Evolutionary conservation across 1,284 basidiomycete species (phyloP).

Genomic region (Polyporus tsugae): DNA sequence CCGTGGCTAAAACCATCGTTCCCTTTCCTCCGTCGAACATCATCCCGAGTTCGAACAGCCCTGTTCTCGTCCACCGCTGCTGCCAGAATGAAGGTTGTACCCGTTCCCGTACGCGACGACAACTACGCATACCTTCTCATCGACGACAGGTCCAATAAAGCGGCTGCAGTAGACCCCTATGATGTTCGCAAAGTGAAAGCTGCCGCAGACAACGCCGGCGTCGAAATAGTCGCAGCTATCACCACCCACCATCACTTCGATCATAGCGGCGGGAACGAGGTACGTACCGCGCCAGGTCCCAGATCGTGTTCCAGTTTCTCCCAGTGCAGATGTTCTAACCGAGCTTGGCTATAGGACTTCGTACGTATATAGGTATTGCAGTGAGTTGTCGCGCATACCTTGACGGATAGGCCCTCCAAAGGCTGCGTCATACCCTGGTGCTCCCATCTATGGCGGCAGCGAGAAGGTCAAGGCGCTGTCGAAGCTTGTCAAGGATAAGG

Average conservation of each 20-base stretch:
- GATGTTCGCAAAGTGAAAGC: conserved; percentile 80
- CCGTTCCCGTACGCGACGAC: conserved; percentile 81
- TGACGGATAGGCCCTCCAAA: conserved; percentile 39
- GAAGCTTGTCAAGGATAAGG: conserved; percentile 79
- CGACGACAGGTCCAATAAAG: conserved; percentile 74
- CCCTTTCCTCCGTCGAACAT: neutral
- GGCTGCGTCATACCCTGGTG: conserved; percentile 69
- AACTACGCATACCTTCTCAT: conserved; percentile 92
- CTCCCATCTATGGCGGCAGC: conserved; percentile 89
- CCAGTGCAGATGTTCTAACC: neutral
- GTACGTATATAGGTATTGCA: conserved; percentile 49
- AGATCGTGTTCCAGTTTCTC: neutral
- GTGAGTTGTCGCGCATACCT: neutral
- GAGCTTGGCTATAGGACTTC: conserved; percentile 53
- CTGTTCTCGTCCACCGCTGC: conserved; percentile 38
- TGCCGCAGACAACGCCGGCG: conserved; percentile 72
- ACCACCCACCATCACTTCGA: conserved; percentile 93
- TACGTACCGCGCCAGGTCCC: conserved; percentile 45
- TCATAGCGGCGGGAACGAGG: conserved; percentile 87
- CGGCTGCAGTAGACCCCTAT: conserved; percentile 85
- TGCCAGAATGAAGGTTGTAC: conserved; percentile 72
- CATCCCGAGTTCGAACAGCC: neutral
- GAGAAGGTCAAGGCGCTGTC: conserved; percentile 74
- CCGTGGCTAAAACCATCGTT: conserved; percentile 11
- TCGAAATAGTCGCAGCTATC: conserved; percentile 78